Evolutionary conservation across 352 stramenopile genomes (phyloP).

Genomic region (Saprolegnia parasitica): DNA sequence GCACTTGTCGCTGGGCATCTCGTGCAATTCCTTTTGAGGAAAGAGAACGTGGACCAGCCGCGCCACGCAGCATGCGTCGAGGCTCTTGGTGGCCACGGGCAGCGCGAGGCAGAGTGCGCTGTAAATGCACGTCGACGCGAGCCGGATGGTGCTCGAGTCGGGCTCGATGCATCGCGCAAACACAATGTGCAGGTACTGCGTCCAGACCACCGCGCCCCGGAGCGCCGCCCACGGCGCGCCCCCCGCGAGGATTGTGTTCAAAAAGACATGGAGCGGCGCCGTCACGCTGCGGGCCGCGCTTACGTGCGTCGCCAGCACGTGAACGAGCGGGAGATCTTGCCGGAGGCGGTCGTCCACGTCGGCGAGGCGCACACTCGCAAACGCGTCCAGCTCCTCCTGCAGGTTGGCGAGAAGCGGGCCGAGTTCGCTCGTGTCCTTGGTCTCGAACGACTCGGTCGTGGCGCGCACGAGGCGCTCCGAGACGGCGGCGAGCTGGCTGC

Average conservation of each 20-base stretch:
- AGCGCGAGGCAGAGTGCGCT: conserved; percentile 53
- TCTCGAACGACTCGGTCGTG: neutral
- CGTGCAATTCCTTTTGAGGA: conserved; percentile 50
- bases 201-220: neutral
- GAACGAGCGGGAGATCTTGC: neutral
- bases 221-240: conserved; percentile 4
- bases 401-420: neutral
- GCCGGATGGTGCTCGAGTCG: conserved; percentile 34
- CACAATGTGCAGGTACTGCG: conserved; percentile 15
- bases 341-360: neutral
- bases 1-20: conserved; percentile 1
- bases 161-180: neutral
- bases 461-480: neutral
- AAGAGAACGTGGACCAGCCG: conserved; percentile 59
- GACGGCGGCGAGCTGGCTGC: neutral
- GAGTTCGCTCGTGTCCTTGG: neutral
- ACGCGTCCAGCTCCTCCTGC: neutral
- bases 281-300: neutral
- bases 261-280: neutral
- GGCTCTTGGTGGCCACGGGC: conserved; percentile 58
- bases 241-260: neutral
- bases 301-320: neutral
- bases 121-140: conserved; percentile 64
- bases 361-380: neutral
- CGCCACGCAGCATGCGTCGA: conserved; percentile 56